Evolutionary conservation across 1,139 yeast species (phyloP), one percentile per base, ranked within the genome.

Genomic region (Yamadazyma trypodendri): DNA sequence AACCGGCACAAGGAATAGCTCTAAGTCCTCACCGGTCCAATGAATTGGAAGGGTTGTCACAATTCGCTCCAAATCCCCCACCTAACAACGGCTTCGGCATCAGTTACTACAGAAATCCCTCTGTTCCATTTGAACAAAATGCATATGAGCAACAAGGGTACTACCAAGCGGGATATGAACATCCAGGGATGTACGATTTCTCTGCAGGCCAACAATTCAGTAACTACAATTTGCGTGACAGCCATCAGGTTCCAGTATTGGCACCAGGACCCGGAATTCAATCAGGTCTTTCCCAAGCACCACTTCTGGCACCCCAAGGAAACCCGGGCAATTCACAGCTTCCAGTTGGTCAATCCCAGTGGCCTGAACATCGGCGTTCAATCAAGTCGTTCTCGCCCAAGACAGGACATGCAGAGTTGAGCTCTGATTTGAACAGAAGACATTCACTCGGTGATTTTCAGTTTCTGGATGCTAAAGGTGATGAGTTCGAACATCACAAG

Each of bases 401-500:
- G 2, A 24, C 27, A 10, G 40, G 33, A 22, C 9, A 15, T 14
- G 10, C 32, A 6, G 40, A 37, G 5, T 37, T 24, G 14, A 32
- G 27, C 12, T 30, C 28, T 18, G 45, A 41, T 15, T 30, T 31
- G 16, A 40, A 37, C 34, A 37, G 47, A 42, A 36, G 45, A 29
- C 43, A 42, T 29, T 42, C 45, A 2, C 16, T 38, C 22, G 40
- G 44, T 14, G 47, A 43, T 18, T 7, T 27, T 13, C 18, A 27
- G 13, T 27, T 11, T 10, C 14, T 27, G 29, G 29, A 27, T 9
- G 12, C 29, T 6, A 23, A 13, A 9, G 20, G 15, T 17, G 25
- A 24, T 4, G 15, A n/a, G n/a, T n/a, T n/a, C n/a, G n/a, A 14
- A 11, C n/a, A 14, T 8, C 11, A 23, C 23, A 34, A 35, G 13